A percentile compares a stretch with the other conserved stretches of the same genome.
Conservation (phyloP, 2,329 filamentous ascomycete genomes). For the Elsinoe perseae region DNA sequence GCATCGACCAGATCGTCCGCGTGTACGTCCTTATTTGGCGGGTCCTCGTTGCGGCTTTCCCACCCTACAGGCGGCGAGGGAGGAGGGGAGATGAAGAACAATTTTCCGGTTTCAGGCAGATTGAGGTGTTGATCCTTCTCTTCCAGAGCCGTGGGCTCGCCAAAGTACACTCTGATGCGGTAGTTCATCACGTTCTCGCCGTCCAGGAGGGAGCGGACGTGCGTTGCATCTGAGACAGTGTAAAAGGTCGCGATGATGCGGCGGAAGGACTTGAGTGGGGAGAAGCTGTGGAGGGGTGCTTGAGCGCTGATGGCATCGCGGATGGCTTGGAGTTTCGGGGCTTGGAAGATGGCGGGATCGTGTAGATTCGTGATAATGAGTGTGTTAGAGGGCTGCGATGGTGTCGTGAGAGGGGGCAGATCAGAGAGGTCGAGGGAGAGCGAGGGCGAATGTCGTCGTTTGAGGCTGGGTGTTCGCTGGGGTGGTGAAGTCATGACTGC, state of each 20-base stretch:
- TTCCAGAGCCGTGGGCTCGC: constrained; percentile 43
- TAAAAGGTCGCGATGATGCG: constrained; percentile 75
- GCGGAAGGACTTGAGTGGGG: constrained; percentile 73
- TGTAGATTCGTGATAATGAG: constrained; percentile 76
- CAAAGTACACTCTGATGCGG: constrained; percentile 58
- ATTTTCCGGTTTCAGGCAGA: constrained; percentile 51
- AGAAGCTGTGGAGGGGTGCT: constrained; percentile 69
- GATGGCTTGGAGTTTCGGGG: constrained; percentile 66
- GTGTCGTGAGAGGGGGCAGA: constrained; percentile 60
- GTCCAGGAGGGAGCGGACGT: constrained; percentile 65
- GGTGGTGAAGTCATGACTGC: constrained; percentile 6
- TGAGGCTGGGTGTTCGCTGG: neutral
- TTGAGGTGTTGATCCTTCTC: constrained; percentile 42
- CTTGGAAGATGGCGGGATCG: constrained; percentile 63
- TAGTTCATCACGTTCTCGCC: constrained; percentile 65
- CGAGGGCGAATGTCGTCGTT: constrained; percentile 34
- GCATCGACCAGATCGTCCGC: constrained; percentile 54
- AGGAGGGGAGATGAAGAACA: constrained; percentile 60
- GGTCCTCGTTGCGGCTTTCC: constrained; percentile 55
- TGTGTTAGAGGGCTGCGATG: constrained; percentile 73
- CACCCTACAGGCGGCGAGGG: constrained; percentile 58
- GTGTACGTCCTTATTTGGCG: constrained; percentile 59
- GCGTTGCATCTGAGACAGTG: constrained; percentile 59
- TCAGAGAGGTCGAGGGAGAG: constrained; percentile 67
- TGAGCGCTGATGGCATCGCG: constrained; percentile 61